These are phyloP conservation scores for Fusarium mundagurra DNA, from an alignment of 2,329 filamentous ascomycete genomes.

Conservation along the genomic window DNA sequence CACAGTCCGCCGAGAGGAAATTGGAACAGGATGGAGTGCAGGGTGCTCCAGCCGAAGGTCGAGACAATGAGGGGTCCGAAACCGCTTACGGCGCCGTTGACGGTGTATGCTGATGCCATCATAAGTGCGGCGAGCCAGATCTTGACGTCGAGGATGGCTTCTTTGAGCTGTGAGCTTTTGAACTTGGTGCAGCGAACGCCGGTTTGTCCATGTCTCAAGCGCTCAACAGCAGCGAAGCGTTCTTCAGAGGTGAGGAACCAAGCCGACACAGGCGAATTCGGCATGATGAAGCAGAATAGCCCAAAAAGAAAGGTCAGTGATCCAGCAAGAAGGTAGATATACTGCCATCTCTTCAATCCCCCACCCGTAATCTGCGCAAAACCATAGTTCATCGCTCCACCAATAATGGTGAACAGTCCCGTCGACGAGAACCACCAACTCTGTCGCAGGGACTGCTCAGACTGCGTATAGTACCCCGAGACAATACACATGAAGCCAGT, in stretches of 20 bases:
- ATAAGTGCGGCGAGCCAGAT: slow-evolving; percentile 72
- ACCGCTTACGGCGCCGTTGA: slow-evolving; percentile 76
- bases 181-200: slow-evolving; percentile 70
- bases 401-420: slow-evolving; percentile 70
- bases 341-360: slow-evolving; percentile 71
- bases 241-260: slow-evolving; percentile 75
- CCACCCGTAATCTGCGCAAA: slow-evolving; percentile 70
- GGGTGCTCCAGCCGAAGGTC: slow-evolving; percentile 72
- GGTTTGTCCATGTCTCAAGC: slow-evolving; percentile 69
- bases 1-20: slow-evolving; percentile 79
- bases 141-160: slow-evolving; percentile 68
- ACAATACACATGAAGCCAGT: slow-evolving; percentile 74
- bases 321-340: slow-evolving; percentile 75
- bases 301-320: slow-evolving; percentile 72
- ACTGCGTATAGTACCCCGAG: slow-evolving; percentile 70
- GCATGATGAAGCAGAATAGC: slow-evolving; percentile 70
- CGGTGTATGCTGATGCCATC: slow-evolving; percentile 76
- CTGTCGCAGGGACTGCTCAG: slow-evolving; percentile 71
- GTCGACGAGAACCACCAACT: slow-evolving; percentile 73
- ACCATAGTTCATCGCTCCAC: slow-evolving; percentile 72
- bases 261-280: slow-evolving; percentile 72
- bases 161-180: slow-evolving; percentile 67
- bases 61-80: slow-evolving; percentile 78
- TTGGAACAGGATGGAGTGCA: slow-evolving; percentile 76
- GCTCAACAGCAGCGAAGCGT: slow-evolving; percentile 70